Evolutionary conservation across 305 asterid species (phyloP).

Genomic region (Fraxinus xanthoxyloides): DNA sequence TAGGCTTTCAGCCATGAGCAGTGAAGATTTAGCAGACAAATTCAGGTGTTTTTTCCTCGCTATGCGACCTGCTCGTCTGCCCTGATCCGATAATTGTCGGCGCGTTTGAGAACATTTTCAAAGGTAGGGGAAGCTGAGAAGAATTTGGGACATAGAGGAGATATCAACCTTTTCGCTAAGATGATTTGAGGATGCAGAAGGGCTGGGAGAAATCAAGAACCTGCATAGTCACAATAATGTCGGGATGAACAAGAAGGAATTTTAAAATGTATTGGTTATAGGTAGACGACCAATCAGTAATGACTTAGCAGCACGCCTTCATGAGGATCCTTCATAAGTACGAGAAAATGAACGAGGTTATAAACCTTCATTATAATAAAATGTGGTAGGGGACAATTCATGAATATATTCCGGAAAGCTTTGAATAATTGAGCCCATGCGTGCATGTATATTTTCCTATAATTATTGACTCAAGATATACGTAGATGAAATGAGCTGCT

Average conservation of each 20-base stretch:
- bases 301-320: background rate
- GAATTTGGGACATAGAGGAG: background rate
- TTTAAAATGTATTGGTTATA: too few relatives aligned
- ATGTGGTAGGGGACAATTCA: too few relatives aligned
- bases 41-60: conserved; percentile 70
- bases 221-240: background rate
- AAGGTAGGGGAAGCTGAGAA: background rate
- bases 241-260: background rate
- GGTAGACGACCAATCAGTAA: background rate
- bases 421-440: too few relatives aligned
- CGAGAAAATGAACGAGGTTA: too few relatives aligned
- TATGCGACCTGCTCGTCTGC: background rate
- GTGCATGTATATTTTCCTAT: too few relatives aligned
- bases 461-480: too few relatives aligned
- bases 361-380: too few relatives aligned
- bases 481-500: too few relatives aligned
- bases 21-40: background rate
- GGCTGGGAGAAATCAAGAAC: background rate
- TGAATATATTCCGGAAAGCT: too few relatives aligned
- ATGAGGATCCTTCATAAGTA: background rate
- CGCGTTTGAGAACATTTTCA: background rate
- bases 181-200: background rate
- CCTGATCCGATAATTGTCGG: background rate
- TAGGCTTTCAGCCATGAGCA: background rate
- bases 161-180: background rate